phyloP scores from a whole-genome alignment of 2,329 filamentous ascomycete species.

The Huntiella abstrusa region DNA sequence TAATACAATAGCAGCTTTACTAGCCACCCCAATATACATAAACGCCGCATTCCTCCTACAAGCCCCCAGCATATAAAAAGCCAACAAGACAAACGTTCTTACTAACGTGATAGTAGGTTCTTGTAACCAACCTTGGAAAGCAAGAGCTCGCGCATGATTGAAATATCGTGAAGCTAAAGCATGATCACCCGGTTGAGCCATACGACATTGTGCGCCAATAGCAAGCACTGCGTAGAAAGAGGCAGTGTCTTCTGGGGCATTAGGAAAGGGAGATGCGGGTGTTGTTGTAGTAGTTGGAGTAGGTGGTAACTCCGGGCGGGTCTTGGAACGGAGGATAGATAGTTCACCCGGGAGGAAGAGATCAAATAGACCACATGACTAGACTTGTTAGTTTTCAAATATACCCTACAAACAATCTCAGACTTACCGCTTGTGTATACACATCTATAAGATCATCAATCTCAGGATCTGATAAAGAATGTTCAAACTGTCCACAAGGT shows the following conservation, averaged over 20 bases:
- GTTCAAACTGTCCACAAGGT: slow-evolving; percentile 2
- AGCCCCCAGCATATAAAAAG: slow-evolving; percentile 37
- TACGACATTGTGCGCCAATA: slow-evolving; percentile 28
- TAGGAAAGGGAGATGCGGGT: not conserved
- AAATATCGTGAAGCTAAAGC: slow-evolving; percentile 18
- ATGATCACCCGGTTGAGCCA: slow-evolving; percentile 15
- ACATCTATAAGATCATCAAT: slow-evolving; percentile 6
- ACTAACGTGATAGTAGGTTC: slow-evolving; percentile 32
- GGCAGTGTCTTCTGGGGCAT: slow-evolving; percentile 10
- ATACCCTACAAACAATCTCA: not conserved
- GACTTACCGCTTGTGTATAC: slow-evolving; percentile 12
- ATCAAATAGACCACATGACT: slow-evolving; percentile 12
- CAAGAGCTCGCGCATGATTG: slow-evolving; percentile 25
- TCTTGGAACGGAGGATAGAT: not conserved
- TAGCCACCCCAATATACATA: slow-evolving; percentile 37
- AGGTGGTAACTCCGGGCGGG: not conserved
- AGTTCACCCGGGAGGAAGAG: slow-evolving; percentile 10
- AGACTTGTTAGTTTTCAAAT: not conserved
- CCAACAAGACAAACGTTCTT: slow-evolving; percentile 30
- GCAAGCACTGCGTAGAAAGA: slow-evolving; percentile 19
- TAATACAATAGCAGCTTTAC: slow-evolving; percentile 30
- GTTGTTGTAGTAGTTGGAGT: not conserved
- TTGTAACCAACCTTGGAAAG: slow-evolving; percentile 29
- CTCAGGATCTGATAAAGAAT: slow-evolving; percentile 2
- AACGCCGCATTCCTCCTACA: slow-evolving; percentile 37